A percentile compares a stretch with the other conserved stretches of the same genome.
phyloP scores from a whole-genome alignment of 2,329 filamentous ascomycete genomes.

The Chaetomiaceae sp. region DNA sequence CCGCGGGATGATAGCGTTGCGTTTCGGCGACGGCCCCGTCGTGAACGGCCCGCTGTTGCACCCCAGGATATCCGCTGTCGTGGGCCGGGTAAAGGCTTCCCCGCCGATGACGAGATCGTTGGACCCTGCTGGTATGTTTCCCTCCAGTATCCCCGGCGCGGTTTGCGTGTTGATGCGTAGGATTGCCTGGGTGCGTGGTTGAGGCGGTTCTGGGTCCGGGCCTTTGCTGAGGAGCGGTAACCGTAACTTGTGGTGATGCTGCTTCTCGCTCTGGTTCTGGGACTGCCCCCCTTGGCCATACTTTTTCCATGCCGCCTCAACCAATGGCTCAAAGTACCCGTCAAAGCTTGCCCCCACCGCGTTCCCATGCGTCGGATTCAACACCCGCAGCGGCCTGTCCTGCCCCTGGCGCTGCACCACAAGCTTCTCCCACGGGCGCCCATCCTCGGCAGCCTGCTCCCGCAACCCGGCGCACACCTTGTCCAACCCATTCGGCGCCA shows the following conservation, averaged over 20 bases:
- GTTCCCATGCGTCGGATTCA: constrained; percentile 43
- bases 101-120: constrained; percentile 37
- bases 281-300: constrained; percentile 26
- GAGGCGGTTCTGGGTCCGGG: neutral
- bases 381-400: constrained; percentile 35
- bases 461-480: constrained; percentile 50
- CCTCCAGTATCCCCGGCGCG: constrained; percentile 49
- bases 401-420: constrained; percentile 32
- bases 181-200: neutral
- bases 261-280: neutral
- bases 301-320: constrained; percentile 41
- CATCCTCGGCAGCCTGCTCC: constrained; percentile 52
- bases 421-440: constrained; percentile 58
- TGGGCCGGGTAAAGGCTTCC: constrained; percentile 51
- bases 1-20: constrained; percentile 43
- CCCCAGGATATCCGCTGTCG: constrained; percentile 59
- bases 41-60: constrained; percentile 62
- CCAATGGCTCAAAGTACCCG: constrained; percentile 41
- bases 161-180: constrained; percentile 64
- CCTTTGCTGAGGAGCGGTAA: neutral
- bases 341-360: constrained; percentile 42
- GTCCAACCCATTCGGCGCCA: constrained; percentile 53
- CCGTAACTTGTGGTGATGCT: neutral
- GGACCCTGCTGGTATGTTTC: constrained; percentile 40
- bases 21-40: constrained; percentile 36